A percentile compares a stretch with the other conserved stretches of the same genome.
These are phyloP conservation scores for Penicillium digitatum DNA, from an alignment of 2,329 filamentous ascomycete genomes.

Conservation along the genomic window DNA sequence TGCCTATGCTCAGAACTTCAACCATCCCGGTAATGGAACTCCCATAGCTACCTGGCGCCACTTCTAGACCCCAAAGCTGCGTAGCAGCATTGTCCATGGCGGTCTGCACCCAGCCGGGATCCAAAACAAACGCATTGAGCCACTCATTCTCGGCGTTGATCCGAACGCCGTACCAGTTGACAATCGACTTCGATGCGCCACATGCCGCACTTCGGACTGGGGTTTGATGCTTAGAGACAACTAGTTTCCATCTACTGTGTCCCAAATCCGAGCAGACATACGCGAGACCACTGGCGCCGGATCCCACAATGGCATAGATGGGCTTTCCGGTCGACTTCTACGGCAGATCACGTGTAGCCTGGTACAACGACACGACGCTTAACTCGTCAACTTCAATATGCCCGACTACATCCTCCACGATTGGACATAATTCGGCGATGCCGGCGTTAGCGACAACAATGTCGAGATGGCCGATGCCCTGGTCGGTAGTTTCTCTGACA, in stretches of 20 bases:
- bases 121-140: neutral
- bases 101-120: neutral
- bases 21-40: neutral
- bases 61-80: neutral
- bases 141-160: neutral
- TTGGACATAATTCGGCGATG: constrained; percentile 22
- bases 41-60: neutral
- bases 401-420: constrained; percentile 30
- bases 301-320: neutral
- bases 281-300: neutral
- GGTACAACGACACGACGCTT: constrained; percentile 31
- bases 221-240: neutral
- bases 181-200: neutral
- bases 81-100: neutral
- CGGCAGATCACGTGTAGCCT: constrained; percentile 33
- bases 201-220: neutral
- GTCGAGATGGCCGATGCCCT: constrained; percentile 34
- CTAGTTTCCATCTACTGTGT: neutral
- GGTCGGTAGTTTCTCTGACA: constrained; percentile 21
- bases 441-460: constrained; percentile 41
- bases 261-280: neutral
- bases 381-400: constrained; percentile 29
- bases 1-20: neutral
- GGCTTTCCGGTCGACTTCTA: constrained; percentile 16
- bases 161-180: neutral